A percentile compares a stretch with the other conserved stretches of the same genome.
These are phyloP conservation scores for Rehmannia glutinosa DNA, from an alignment of 257 asterid species.

Conservation along the genomic window DNA sequence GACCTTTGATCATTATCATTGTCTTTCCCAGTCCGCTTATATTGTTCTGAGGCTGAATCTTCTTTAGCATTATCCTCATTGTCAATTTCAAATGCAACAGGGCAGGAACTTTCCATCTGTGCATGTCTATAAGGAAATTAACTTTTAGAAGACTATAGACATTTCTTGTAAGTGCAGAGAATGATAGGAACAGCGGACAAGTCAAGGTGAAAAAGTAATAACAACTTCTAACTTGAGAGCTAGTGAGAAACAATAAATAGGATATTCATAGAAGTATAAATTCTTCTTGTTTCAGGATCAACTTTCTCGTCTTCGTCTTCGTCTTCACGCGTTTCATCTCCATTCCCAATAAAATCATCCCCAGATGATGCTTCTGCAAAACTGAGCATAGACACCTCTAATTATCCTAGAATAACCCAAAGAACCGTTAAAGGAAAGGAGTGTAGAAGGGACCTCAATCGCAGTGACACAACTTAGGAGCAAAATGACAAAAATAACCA, in stretches of 20 bases:
- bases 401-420: slow-evolving; percentile 11
- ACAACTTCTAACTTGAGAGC: slow-evolving; percentile 5
- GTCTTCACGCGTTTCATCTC: slow-evolving; percentile 40
- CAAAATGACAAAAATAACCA: not conserved
- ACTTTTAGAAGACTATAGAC: slow-evolving; percentile 12
- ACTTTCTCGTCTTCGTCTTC: slow-evolving; percentile 31
- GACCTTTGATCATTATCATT: slow-evolving; percentile 39
- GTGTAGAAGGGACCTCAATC: slow-evolving; percentile 2
- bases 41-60: slow-evolving; percentile 29
- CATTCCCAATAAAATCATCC: slow-evolving; percentile 45
- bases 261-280: slow-evolving; percentile 29
- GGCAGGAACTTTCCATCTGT: slow-evolving; percentile 36
- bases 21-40: slow-evolving; percentile 32
- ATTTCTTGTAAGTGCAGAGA: slow-evolving; percentile 12
- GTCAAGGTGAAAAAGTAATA: not conserved
- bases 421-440: not conserved
- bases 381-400: slow-evolving; percentile 31
- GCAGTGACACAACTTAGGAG: slow-evolving; percentile 3
- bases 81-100: slow-evolving; percentile 34
- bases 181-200: not conserved
- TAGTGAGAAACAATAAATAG: slow-evolving; percentile 16
- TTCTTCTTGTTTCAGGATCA: slow-evolving; percentile 21
- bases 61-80: slow-evolving; percentile 31
- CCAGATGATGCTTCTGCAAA: slow-evolving; percentile 67
- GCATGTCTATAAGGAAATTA: slow-evolving; percentile 38